Percentiles rank a stretch among this genome's conserved stretches.
These are phyloP conservation scores for Cetraspora pellucida DNA, from an alignment of 192 early-diverging fungal species.

Conservation along the genomic window DNA sequence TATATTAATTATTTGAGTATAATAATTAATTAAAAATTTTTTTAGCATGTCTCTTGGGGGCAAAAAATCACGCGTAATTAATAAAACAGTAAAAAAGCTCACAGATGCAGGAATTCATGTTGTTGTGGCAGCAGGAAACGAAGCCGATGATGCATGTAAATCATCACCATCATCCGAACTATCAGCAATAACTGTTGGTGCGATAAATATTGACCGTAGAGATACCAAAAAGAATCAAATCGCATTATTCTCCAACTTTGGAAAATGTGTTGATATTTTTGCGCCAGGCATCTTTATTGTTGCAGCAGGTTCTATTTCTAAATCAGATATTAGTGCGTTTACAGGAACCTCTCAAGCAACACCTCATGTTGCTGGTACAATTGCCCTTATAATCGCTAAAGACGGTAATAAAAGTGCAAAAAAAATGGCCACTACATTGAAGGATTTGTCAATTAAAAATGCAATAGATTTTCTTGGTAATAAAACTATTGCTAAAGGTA, in stretches of 20 bases:
- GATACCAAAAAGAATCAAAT: constrained; percentile 78
- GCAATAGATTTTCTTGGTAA: too few relatives aligned
- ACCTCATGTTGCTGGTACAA: constrained; percentile 85
- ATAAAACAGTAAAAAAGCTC: constrained; percentile 52
- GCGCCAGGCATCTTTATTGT: constrained; percentile 78
- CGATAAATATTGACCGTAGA: too few relatives aligned
- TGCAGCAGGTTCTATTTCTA: constrained; percentile 60
- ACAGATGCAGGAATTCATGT: constrained; percentile 66
- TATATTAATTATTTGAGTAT: too few relatives aligned
- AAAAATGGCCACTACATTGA: neutral
- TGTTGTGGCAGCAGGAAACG: constrained; percentile 78
- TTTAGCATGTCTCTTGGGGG: constrained; percentile 54
- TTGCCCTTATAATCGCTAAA: constrained; percentile 52
- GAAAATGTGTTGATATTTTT: constrained; percentile 92
- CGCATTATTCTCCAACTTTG: constrained; percentile 81
- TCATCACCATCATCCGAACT: constrained; percentile 53
- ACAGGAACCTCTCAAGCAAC: constrained; percentile 92
- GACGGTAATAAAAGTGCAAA: neutral
- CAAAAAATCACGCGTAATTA: constrained; percentile 49
- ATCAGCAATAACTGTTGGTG: constrained; percentile 79
- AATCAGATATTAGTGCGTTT: constrained; percentile 74
- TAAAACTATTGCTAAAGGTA: neutral
- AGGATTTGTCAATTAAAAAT: neutral
- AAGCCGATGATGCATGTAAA: constrained; percentile 64
- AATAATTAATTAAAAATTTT: too few relatives aligned